phyloP scores from a whole-genome alignment of 176 grass and related monocot species.

The Carex littledalei region DNA sequence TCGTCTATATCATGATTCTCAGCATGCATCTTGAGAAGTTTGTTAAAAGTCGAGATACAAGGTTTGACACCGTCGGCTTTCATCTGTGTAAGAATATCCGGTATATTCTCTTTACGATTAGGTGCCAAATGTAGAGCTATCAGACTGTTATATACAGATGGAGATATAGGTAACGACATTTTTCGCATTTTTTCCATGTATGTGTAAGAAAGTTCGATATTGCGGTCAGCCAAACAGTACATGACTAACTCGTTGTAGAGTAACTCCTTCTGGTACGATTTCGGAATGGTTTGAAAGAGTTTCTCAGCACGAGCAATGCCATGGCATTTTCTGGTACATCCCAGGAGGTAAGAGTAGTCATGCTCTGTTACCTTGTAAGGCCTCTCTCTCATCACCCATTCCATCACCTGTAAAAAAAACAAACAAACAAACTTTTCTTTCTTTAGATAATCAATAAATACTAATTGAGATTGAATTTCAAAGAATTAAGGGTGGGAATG shows the following conservation, averaged over 20 bases:
- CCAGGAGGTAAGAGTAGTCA: slow-evolving; percentile 82
- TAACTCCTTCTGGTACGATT: slow-evolving; percentile 49
- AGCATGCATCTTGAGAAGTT: slow-evolving; percentile 67
- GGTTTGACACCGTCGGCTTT: slow-evolving; percentile 52
- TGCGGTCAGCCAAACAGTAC: slow-evolving; percentile 28
- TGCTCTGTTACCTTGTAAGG: slow-evolving; percentile 83
- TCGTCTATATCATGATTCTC: slow-evolving; percentile 64
- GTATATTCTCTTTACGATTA: slow-evolving; percentile 53
- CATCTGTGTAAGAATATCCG: slow-evolving; percentile 70
- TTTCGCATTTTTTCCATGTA: slow-evolving; percentile 89
- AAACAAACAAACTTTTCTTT: background rate
- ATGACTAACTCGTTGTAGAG: slow-evolving; percentile 43
- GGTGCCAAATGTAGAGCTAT: slow-evolving; percentile 84
- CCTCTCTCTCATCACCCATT: slow-evolving; percentile 89
- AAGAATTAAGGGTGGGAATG: background rate
- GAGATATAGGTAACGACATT: slow-evolving; percentile 48
- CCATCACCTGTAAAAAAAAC: slow-evolving; percentile 47
- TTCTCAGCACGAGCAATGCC: slow-evolving; percentile 66
- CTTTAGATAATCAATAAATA: background rate
- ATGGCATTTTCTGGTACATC: slow-evolving; percentile 81
- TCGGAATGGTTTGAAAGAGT: slow-evolving; percentile 61
- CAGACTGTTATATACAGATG: slow-evolving; percentile 55
- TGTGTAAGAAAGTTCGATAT: slow-evolving; percentile 59
- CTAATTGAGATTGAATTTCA: no score
- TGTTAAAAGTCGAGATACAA: slow-evolving; percentile 76